Conservation (phyloP, 2,329 filamentous ascomycete species). For the Epichloe sylvatica region DNA sequence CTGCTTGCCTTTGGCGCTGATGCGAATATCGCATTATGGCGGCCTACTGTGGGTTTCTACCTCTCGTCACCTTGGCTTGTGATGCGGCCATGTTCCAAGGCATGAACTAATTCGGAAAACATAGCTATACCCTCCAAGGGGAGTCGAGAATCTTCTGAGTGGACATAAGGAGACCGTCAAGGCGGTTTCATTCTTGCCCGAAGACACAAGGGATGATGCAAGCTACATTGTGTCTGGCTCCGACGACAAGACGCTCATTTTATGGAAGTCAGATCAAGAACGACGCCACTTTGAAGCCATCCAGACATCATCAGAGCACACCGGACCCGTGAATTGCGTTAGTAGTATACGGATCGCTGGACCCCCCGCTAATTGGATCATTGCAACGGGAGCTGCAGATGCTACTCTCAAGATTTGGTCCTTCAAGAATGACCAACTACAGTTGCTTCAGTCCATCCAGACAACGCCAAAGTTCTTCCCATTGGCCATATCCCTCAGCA, state of each 20-base stretch:
- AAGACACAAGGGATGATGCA: slow-evolving; percentile 26
- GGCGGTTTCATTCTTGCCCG: slow-evolving; percentile 63
- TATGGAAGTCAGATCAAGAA: slow-evolving; percentile 44
- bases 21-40: slow-evolving; percentile 79
- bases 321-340: slow-evolving; percentile 61
- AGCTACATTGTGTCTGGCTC: slow-evolving; percentile 63
- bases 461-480: slow-evolving; percentile 73
- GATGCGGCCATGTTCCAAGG: not conserved
- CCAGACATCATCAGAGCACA: slow-evolving; percentile 48
- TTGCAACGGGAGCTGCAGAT: slow-evolving; percentile 74
- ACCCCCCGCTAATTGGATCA: slow-evolving; percentile 24
- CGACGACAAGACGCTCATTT: slow-evolving; percentile 60
- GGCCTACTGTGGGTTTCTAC: slow-evolving; percentile 49
- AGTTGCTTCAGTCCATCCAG: slow-evolving; percentile 55
- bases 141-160: slow-evolving; percentile 52
- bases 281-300: slow-evolving; percentile 24
- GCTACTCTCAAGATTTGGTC: slow-evolving; percentile 59
- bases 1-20: slow-evolving; percentile 80
- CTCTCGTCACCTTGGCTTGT: not conserved
- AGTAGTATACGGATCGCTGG: slow-evolving; percentile 25
- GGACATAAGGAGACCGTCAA: slow-evolving; percentile 74
- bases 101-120: not conserved
- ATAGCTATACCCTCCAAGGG: slow-evolving; percentile 29
- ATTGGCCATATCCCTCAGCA: slow-evolving; percentile 55
- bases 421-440: slow-evolving; percentile 34